Percentiles rank a stretch among this genome's conserved stretches.
phyloP scores from a whole-genome alignment of 805 yeast genomes.

The Ogataea pignaliae region DNA sequence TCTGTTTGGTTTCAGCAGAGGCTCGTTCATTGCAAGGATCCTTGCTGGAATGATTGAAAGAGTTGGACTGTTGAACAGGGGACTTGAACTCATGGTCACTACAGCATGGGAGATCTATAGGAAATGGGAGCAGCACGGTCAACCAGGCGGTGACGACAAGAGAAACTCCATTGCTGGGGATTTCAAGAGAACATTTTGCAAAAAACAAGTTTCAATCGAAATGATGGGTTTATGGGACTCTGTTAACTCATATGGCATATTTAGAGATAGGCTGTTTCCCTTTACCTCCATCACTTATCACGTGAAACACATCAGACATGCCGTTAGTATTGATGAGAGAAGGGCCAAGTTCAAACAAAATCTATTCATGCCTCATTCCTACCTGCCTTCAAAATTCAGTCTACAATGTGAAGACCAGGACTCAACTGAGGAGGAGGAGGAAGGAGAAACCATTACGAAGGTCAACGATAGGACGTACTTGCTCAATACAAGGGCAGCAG shows the following conservation, averaged over 20 bases:
- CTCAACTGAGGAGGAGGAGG: slow-evolving; percentile 10
- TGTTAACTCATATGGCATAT: slow-evolving; percentile 59
- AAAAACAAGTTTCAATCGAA: slow-evolving; percentile 38
- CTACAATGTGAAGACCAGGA: neutral
- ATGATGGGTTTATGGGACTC: slow-evolving; percentile 71
- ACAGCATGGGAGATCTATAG: slow-evolving; percentile 63
- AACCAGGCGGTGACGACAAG: slow-evolving; percentile 36
- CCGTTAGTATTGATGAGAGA: slow-evolving; percentile 63
- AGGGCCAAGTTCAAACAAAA: slow-evolving; percentile 60
- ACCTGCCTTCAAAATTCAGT: slow-evolving; percentile 24
- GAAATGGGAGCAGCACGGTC: slow-evolving; percentile 58
- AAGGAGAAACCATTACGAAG: neutral
- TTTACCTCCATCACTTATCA: slow-evolving; percentile 45
- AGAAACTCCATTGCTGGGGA: slow-evolving; percentile 46
- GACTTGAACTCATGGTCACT: slow-evolving; percentile 50
- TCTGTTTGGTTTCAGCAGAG: slow-evolving; percentile 58
- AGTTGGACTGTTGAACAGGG: slow-evolving; percentile 54
- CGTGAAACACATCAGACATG: slow-evolving; percentile 61
- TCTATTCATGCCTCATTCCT: slow-evolving; percentile 42
- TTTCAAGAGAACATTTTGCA: slow-evolving; percentile 50
- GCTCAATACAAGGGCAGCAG: too few relatives aligned
- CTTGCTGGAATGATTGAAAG: slow-evolving; percentile 61
- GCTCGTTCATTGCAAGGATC: slow-evolving; percentile 63
- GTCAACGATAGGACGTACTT: too few relatives aligned
- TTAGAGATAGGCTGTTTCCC: slow-evolving; percentile 56